Percentiles rank a stretch among this genome's conserved stretches.
Evolutionary conservation across 768 basidiomycete genomes (phyloP).

Genomic region (Lactarius hatsudake): DNA sequence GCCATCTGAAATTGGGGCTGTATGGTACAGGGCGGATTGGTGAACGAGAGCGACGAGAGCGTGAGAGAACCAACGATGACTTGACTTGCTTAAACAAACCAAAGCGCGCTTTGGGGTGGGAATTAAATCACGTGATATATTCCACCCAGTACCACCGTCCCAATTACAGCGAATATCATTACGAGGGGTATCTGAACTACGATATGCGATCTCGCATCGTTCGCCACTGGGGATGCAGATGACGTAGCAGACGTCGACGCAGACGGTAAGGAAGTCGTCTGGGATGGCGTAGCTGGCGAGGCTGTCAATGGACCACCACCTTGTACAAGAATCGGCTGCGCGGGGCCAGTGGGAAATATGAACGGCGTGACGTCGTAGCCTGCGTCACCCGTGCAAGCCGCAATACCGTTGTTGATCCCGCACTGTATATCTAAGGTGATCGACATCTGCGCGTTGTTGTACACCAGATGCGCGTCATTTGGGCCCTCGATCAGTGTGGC

Average conservation of each 20-base stretch:
- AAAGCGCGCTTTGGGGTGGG: background rate
- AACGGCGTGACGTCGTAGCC: background rate
- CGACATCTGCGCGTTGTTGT: background rate
- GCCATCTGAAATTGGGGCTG: slow-evolving; percentile 12
- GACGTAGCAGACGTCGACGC: background rate
- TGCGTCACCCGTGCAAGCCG: background rate
- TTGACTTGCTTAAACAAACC: background rate
- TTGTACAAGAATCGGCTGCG: slow-evolving; percentile 5
- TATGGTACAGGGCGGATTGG: slow-evolving; percentile 5
- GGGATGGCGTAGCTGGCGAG: background rate
- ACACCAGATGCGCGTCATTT: slow-evolving; percentile 11
- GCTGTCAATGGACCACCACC: slow-evolving; percentile 4
- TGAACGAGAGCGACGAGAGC: background rate
- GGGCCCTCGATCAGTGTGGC: slow-evolving; percentile 18
- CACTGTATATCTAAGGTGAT: slow-evolving; percentile 10
- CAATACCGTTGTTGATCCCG: slow-evolving; percentile 3
- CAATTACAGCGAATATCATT: background rate
- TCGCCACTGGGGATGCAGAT: background rate
- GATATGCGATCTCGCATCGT: background rate
- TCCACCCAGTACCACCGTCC: background rate
- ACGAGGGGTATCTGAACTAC: background rate
- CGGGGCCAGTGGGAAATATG: background rate
- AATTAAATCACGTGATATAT: slow-evolving; percentile 7
- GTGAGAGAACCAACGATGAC: slow-evolving; percentile 8
- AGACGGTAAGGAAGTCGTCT: too few relatives aligned